phyloP scores from a whole-genome alignment of 2,329 filamentous ascomycete species.

The Fusarium chuoi region DNA sequence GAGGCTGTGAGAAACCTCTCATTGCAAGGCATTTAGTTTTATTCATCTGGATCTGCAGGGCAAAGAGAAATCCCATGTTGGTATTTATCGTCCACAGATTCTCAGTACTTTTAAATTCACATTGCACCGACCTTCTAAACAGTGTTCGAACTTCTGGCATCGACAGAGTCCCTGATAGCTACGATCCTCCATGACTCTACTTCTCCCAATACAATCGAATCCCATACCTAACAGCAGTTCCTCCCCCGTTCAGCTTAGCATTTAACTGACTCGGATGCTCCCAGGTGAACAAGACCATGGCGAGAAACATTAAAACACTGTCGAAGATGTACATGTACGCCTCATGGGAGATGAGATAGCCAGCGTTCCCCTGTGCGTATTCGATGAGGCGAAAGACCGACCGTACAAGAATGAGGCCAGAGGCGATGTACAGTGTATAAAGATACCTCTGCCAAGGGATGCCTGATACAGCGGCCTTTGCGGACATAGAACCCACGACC shows the following conservation, averaged over 20 bases:
- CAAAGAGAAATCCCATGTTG: too few relatives aligned
- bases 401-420: not conserved
- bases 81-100: too few relatives aligned
- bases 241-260: not conserved
- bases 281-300: not conserved
- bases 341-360: not conserved
- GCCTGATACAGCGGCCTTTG: not conserved
- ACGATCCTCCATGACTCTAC: not conserved
- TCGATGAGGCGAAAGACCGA: not conserved
- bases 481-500: not conserved
- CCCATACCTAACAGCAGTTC: not conserved
- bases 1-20: too few relatives aligned
- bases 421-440: not conserved
- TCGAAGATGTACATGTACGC: not conserved
- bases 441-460: not conserved
- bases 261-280: not conserved
- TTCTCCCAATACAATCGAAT: not conserved
- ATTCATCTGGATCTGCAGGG: too few relatives aligned
- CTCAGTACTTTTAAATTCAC: too few relatives aligned
- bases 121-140: too few relatives aligned
- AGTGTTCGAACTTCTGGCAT: too few relatives aligned
- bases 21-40: too few relatives aligned
- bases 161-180: too few relatives aligned
- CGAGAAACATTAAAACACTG: not conserved
- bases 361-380: not conserved